Evolutionary conservation across 1,284 basidiomycete genomes (phyloP).

Genomic region (Abortiporus biennis): DNA sequence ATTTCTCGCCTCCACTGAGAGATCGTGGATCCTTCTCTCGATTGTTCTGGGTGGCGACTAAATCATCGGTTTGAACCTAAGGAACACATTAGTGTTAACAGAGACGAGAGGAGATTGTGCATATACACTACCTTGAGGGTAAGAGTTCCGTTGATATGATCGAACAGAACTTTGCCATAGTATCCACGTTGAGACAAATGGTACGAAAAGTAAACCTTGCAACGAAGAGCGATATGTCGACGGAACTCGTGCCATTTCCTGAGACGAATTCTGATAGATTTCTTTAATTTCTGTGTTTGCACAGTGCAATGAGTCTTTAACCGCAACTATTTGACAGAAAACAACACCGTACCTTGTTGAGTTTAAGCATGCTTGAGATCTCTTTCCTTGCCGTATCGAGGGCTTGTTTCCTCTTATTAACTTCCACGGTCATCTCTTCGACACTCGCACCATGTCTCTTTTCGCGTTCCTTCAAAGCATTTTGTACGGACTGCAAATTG

Average conservation of each 20-base stretch:
- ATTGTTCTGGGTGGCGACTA: conserved; percentile 51
- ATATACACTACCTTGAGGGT: conserved; percentile 52
- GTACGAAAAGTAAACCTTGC: conserved; percentile 77
- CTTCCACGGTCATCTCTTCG: conserved; percentile 69
- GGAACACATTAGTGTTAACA: not conserved
- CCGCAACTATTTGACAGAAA: conserved; percentile 7
- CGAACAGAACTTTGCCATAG: conserved; percentile 79
- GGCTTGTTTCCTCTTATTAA: conserved; percentile 54
- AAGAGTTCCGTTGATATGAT: conserved; percentile 68
- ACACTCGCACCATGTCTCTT: conserved; percentile 70
- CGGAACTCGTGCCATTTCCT: conserved; percentile 85
- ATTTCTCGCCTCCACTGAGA: conserved; percentile 93
- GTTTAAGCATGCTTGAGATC: conserved; percentile 49
- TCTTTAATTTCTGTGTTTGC: no score
- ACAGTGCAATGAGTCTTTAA: no score
- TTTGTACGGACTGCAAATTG: conserved; percentile 56
- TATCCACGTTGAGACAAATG: conserved; percentile 85
- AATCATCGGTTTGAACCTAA: conserved; percentile 76
- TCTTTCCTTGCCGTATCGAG: conserved; percentile 55
- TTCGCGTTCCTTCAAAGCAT: conserved; percentile 66
- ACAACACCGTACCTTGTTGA: conserved; percentile 51
- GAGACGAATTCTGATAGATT: conserved; percentile 61
- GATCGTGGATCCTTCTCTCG: conserved; percentile 76
- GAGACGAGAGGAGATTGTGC: conserved; percentile 1
- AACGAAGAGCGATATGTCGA: conserved; percentile 78